Base-by-base conservation (phyloP, 2,329 filamentous ascomycete genomes). In the Pseudogymnoascus sp. region DNA sequence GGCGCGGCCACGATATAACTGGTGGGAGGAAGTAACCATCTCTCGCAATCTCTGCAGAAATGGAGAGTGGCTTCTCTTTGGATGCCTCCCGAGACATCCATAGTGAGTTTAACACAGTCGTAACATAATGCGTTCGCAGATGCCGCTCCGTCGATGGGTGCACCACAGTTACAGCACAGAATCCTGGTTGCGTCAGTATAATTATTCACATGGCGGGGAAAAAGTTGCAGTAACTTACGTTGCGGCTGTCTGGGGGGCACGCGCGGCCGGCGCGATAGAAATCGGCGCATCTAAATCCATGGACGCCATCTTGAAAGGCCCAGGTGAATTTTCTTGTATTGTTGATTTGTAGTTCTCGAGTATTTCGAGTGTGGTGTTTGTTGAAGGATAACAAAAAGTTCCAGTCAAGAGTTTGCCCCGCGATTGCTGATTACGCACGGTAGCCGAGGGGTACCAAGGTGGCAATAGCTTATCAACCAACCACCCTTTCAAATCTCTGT, bases 81-180 rank as follows among this genome's bases (percentile, higher is more conserved):
- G 65, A 97, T 92, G 62, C 90, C 91, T 71, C 88, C 80, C 23
- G 92, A 95, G 67, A 96, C 92, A 75, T 99, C 94, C 74, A 95
- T 84, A 56, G 91, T 95, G 67, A 95, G 83, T 74, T 95, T 96
- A 71, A 97, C 85, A 74, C 94, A 97, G 78, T 97, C 92, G 74
- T 90, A 90, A 77, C 94, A 99, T 61, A 96, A 85, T 38, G 94
- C 92, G 63, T 91, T 91, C 59, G 88, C 86, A 23, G 89, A 81
- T 12, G 85, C 84, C 15, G 91, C 96, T 73, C 94, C 94, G 74
- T 96, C 92, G 69, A 99, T 96, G 37, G 92, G 87, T 62, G 90
- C 91, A 71, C 92, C 94, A 74, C 94, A 99, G 80, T 97, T 96
- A 78, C 90, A 96, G 76, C 94, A 99, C 61, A 99, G 88, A 71